Conservation (phyloP, 2,329 filamentous ascomycete genomes). For the Didymella pinodella region DNA sequence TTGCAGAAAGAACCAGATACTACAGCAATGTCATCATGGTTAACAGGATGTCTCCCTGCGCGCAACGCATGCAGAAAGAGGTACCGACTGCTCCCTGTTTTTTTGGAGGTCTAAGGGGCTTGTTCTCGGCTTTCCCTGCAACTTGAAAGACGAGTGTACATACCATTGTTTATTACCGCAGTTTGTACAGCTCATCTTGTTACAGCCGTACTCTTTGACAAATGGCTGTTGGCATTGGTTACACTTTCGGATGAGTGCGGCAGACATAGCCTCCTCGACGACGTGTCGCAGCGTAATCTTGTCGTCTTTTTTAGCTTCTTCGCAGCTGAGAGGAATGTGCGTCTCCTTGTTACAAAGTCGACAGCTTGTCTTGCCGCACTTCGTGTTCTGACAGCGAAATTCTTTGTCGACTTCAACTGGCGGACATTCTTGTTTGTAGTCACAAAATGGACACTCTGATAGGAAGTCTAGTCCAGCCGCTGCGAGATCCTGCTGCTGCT, state of each 20-base stretch:
- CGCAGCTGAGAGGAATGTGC: constrained; percentile 76
- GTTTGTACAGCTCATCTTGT: constrained; percentile 79
- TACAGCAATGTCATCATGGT: too few relatives aligned
- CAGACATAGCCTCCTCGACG: constrained; percentile 86
- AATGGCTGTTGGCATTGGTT: constrained; percentile 77
- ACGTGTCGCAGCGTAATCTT: constrained; percentile 68
- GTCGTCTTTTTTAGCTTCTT: constrained; percentile 68
- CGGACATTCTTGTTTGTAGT: constrained; percentile 77
- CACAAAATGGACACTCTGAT: constrained; percentile 81
- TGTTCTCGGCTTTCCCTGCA: too few relatives aligned
- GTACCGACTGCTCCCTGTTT: too few relatives aligned
- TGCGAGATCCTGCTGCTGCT: constrained; percentile 74
- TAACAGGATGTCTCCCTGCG: too few relatives aligned
- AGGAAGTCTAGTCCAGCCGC: constrained; percentile 75
- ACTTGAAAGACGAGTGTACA: constrained; percentile 19
- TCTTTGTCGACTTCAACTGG: constrained; percentile 73
- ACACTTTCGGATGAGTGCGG: constrained; percentile 78
- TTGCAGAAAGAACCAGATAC: too few relatives aligned
- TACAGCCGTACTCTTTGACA: constrained; percentile 81
- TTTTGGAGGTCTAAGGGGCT: too few relatives aligned
- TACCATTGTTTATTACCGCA: constrained; percentile 65
- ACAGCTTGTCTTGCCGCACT: constrained; percentile 65
- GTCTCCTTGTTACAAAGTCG: constrained; percentile 70
- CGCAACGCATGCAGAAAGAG: too few relatives aligned
- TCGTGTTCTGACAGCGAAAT: constrained; percentile 73